Conservation (phyloP, 129 eudicot species). For the Glebionis coronaria region DNA sequence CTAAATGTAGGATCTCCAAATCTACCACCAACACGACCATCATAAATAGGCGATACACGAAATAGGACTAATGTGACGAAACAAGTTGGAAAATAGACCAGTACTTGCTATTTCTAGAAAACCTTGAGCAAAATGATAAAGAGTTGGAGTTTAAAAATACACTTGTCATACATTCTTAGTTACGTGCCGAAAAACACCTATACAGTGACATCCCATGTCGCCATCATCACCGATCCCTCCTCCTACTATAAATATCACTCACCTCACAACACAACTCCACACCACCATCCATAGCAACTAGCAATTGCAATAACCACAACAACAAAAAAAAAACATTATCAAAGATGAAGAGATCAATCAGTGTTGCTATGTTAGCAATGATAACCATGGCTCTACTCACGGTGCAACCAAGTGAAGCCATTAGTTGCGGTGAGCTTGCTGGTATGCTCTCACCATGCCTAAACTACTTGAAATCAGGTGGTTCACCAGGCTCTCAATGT, state of each 20-base stretch:
- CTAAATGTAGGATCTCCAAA: background rate
- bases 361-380: conserved; percentile 35
- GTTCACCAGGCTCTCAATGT: conserved; percentile 28
- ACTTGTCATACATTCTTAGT: conserved; percentile 20
- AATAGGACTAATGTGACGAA: conserved; percentile 4
- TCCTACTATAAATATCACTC: conserved; percentile 24
- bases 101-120: conserved; percentile 25
- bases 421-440: conserved; percentile 35
- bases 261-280: background rate
- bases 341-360: conserved; percentile 41
- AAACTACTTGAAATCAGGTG: conserved; percentile 35
- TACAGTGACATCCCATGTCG: conserved; percentile 1
- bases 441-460: conserved; percentile 41
- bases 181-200: conserved; percentile 26
- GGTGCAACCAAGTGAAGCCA: conserved; percentile 37
- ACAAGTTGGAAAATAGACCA: background rate
- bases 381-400: conserved; percentile 20
- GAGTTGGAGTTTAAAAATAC: conserved; percentile 16
- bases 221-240: conserved; percentile 31
- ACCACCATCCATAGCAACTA: background rate
- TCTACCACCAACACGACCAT: conserved; percentile 21
- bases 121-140: conserved; percentile 4
- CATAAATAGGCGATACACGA: conserved; percentile 7
- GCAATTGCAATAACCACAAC: background rate
- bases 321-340: background rate